A percentile compares a stretch with the other conserved stretches of the same genome.
These are phyloP conservation scores for Dendrobium catenatum DNA, from an alignment of 106 monocot species.

Conservation along the genomic window DNA sequence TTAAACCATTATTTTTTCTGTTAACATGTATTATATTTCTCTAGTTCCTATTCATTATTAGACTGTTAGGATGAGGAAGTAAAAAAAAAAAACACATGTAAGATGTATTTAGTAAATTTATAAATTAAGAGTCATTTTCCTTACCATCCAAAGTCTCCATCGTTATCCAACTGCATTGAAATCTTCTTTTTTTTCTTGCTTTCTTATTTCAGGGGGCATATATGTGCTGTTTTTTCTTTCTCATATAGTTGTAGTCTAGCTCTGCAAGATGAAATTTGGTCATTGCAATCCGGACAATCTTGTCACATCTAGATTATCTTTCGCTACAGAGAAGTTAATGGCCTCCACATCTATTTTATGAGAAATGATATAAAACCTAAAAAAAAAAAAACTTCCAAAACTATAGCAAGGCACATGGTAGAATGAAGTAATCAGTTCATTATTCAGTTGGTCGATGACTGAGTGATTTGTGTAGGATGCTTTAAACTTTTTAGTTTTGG, in stretches of 20 bases:
- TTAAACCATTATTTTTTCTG: not conserved
- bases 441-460: not conserved
- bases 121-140: not conserved
- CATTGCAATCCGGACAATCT: not conserved
- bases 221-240: not conserved
- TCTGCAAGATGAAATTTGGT: not conserved
- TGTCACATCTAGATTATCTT: not conserved
- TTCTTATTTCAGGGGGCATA: not conserved
- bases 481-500: not conserved
- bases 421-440: not conserved
- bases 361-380: not conserved
- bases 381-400: not conserved
- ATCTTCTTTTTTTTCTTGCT: not conserved
- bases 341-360: not conserved
- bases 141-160: not conserved
- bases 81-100: not conserved
- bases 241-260: not conserved
- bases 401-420: not conserved
- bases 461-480: not conserved
- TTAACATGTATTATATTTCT: not conserved
- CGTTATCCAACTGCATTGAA: not conserved
- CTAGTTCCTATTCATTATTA: constrained; percentile 2
- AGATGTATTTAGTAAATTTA: constrained; percentile 3
- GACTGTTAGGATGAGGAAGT: not conserved
- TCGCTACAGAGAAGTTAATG: not conserved